A percentile compares a stretch with the other conserved stretches of the same genome.
phyloP scores from a whole-genome alignment of 805 yeast genomes.

The Scheffersomyces stipitis region DNA sequence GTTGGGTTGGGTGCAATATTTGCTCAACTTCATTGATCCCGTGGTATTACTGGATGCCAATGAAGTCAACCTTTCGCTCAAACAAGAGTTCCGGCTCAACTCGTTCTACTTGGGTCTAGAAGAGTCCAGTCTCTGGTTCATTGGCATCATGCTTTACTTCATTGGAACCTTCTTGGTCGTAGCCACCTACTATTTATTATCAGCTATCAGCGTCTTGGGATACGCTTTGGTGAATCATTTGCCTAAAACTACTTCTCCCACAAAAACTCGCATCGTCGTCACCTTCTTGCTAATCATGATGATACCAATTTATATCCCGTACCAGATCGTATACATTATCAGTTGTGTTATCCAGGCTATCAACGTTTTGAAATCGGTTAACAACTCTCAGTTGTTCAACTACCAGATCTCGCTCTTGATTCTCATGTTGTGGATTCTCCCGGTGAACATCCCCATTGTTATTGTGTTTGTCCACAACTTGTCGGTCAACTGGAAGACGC shows the following conservation, averaged over 20 bases:
- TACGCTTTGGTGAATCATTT: not conserved
- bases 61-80: constrained; percentile 40
- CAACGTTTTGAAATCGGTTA: constrained; percentile 42
- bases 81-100: constrained; percentile 40
- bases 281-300: constrained; percentile 35
- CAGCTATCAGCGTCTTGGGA: constrained; percentile 5
- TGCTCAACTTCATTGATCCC: constrained; percentile 52
- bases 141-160: constrained; percentile 57
- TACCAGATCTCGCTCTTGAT: constrained; percentile 63
- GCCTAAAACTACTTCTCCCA: not conserved
- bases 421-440: constrained; percentile 74
- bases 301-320: constrained; percentile 70
- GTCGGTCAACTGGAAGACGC: constrained; percentile 74
- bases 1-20: constrained; percentile 30
- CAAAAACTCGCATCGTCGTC: constrained; percentile 25
- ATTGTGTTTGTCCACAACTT: constrained; percentile 82
- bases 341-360: constrained; percentile 57
- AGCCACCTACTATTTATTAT: constrained; percentile 27
- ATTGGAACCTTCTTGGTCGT: constrained; percentile 47
- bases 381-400: constrained; percentile 42
- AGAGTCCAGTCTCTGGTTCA: constrained; percentile 52
- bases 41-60: constrained; percentile 47
- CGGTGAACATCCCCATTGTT: constrained; percentile 74
- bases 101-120: constrained; percentile 69
- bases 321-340: constrained; percentile 72